Conservation (phyloP, 176 grass and related monocot genomes). For the Zoysia pacifica region DNA sequence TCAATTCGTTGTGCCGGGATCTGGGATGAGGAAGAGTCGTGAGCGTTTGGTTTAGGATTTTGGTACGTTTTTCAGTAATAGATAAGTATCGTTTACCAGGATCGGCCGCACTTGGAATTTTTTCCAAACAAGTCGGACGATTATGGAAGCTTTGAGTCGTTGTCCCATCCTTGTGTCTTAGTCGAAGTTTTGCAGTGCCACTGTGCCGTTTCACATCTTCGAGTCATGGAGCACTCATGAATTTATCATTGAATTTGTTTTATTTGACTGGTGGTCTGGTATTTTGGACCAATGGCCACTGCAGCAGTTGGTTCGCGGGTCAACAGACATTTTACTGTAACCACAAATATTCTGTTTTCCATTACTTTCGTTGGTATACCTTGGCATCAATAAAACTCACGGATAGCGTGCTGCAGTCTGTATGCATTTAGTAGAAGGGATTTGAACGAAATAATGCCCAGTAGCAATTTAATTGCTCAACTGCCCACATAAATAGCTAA, state of each 20-base stretch:
- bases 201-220: background rate
- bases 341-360: background rate
- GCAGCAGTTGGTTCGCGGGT: background rate
- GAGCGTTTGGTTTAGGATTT: background rate
- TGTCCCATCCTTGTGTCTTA: background rate
- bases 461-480: background rate
- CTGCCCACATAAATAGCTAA: background rate
- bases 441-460: slow-evolving; percentile 11
- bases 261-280: background rate
- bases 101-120: background rate
- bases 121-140: background rate
- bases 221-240: background rate
- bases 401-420: background rate
- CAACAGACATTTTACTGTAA: background rate
- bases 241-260: background rate
- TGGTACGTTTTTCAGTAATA: background rate
- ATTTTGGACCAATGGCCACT: background rate
- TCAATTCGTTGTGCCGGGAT: background rate
- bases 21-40: slow-evolving; percentile 14
- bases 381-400: background rate
- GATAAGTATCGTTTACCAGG: background rate
- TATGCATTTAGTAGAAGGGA: background rate
- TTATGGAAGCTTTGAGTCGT: background rate
- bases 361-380: background rate
- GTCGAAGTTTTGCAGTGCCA: background rate